phyloP scores from a whole-genome alignment of 1,284 basidiomycete species.

The Chondrostereum purpureum region DNA sequence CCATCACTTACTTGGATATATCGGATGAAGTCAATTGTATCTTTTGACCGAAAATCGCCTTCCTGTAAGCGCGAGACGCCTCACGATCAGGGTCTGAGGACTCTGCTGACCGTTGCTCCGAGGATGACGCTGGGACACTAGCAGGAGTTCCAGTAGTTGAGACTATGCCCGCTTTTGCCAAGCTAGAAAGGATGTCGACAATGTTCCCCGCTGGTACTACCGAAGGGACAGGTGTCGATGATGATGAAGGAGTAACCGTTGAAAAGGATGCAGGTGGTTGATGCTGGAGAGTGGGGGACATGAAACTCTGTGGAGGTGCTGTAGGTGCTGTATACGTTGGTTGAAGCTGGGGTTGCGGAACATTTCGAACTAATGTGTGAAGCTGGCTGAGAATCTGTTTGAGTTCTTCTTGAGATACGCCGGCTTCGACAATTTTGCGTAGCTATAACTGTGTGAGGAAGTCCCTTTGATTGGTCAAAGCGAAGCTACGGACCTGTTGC shows the following conservation, averaged over 20 bases:
- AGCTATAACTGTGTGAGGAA: constrained; percentile 42
- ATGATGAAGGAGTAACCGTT: constrained; percentile 18
- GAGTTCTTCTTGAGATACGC: constrained; percentile 76
- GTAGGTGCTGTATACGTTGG: constrained; percentile 5
- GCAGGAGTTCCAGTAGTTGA: constrained; percentile 45
- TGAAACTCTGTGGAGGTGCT: constrained; percentile 1
- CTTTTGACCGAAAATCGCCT: constrained; percentile 61
- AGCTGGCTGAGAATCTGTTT: constrained; percentile 75
- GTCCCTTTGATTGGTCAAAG: constrained; percentile 3
- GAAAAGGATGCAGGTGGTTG: constrained; percentile 15
- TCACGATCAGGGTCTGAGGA: constrained; percentile 43
- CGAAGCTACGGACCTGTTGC: constrained; percentile 52
- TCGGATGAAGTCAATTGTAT: constrained; percentile 68
- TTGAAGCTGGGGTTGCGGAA: constrained; percentile 23
- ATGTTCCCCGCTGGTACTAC: constrained; percentile 37
- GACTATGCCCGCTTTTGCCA: constrained; percentile 72
- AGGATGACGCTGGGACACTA: constrained; percentile 38
- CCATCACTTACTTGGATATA: constrained; percentile 56
- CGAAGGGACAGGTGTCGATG: constrained; percentile 23
- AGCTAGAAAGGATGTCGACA: constrained; percentile 53
- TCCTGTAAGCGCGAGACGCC: constrained; percentile 57
- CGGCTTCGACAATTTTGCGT: constrained; percentile 68
- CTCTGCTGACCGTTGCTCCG: constrained; percentile 29
- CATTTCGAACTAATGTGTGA: constrained; percentile 56
- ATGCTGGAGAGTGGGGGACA: too few relatives aligned